Conservation (phyloP, 2,329 filamentous ascomycete species). For the Talaromyces sp. region DNA sequence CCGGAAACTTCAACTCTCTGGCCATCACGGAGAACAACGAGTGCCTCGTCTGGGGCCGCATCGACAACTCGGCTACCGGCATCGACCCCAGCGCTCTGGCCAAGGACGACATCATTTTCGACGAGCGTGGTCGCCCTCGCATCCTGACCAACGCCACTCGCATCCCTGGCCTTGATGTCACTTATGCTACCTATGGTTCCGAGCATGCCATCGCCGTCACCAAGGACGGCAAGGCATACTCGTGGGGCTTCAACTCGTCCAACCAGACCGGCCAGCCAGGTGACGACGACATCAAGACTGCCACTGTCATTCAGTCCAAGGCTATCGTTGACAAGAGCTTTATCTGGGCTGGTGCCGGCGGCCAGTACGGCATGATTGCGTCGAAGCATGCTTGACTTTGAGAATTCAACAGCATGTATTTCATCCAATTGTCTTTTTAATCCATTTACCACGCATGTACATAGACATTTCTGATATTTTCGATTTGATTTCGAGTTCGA, state of each 20-base stretch:
- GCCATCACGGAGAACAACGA: slow-evolving; percentile 46
- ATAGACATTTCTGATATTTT: not conserved
- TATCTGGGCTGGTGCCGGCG: slow-evolving; percentile 75
- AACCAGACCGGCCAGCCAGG: slow-evolving; percentile 75
- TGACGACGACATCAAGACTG: slow-evolving; percentile 71
- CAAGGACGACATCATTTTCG: slow-evolving; percentile 52
- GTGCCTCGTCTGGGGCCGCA: slow-evolving; percentile 50
- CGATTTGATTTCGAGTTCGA: not conserved
- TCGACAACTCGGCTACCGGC: slow-evolving; percentile 51
- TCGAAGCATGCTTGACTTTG: not conserved
- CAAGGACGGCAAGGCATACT: slow-evolving; percentile 62
- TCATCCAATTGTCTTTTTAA: not conserved
- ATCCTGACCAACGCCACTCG: slow-evolving; percentile 49
- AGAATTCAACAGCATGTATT: not conserved
- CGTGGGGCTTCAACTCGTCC: slow-evolving; percentile 74
- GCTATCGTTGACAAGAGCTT: slow-evolving; percentile 71
- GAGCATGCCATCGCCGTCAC: slow-evolving; percentile 71
- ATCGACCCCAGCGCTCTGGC: slow-evolving; percentile 46
- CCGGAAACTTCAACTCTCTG: slow-evolving; percentile 66
- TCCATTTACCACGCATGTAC: not conserved
- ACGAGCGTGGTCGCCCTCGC: slow-evolving; percentile 56
- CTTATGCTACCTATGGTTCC: slow-evolving; percentile 56
- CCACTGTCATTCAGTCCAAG: slow-evolving; percentile 77
- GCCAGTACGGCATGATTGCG: slow-evolving; percentile 53
- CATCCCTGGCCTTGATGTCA: slow-evolving; percentile 32